Conservation (phyloP, 2,329 filamentous ascomycete species). For the Thelonectria blattea region DNA sequence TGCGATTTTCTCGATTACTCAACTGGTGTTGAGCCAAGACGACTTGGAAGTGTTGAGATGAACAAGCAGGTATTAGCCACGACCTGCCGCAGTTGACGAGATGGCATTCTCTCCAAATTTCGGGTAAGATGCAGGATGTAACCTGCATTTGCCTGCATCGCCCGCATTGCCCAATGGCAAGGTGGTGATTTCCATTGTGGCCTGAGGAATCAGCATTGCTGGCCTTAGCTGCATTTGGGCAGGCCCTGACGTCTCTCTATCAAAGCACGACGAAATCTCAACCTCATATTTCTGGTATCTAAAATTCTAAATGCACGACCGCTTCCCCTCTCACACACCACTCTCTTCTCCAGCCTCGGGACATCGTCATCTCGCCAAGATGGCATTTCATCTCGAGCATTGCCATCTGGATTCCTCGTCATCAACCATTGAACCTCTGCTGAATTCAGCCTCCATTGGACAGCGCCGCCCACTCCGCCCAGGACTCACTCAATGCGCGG, state of each 20-base stretch:
- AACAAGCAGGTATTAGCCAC: no score
- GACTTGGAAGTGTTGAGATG: no score
- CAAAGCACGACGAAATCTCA: slow-evolving; percentile 28
- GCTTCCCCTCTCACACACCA: slow-evolving; percentile 25
- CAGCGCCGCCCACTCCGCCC: not conserved
- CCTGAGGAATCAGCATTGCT: slow-evolving; percentile 16
- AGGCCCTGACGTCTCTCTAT: slow-evolving; percentile 15
- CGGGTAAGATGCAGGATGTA: not conserved
- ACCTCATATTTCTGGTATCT: slow-evolving; percentile 41
- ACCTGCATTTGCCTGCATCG: not conserved
- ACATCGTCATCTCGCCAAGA: not conserved
- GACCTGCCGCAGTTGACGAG: no score
- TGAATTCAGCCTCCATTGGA: not conserved
- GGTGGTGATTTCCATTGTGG: slow-evolving; percentile 12
- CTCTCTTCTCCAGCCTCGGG: not conserved
- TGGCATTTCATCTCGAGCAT: not conserved
- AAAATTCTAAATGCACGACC: slow-evolving; percentile 31
- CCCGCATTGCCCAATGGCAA: not conserved
- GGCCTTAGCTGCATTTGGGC: slow-evolving; percentile 36
- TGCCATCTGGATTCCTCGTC: not conserved
- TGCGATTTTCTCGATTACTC: not conserved
- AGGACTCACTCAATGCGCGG: not conserved
- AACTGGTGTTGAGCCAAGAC: not conserved
- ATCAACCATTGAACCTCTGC: not conserved
- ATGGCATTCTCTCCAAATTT: not conserved